Evolutionary conservation across 305 asterid species (phyloP), one percentile per base, ranked within the genome.

Genomic region (Caryopteris hybrid): DNA sequence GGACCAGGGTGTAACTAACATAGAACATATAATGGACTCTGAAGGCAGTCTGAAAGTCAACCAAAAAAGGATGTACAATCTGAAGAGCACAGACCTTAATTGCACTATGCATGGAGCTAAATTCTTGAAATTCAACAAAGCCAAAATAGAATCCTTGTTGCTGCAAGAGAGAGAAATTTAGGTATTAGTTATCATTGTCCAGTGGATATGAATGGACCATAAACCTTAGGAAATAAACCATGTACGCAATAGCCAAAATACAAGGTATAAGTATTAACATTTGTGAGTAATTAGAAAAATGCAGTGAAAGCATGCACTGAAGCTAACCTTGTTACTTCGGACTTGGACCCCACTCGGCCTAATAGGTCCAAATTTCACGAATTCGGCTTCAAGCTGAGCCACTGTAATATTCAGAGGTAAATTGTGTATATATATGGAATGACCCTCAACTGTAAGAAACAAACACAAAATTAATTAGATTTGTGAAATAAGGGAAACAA

Each of bases 121-220:
- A 62, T 12, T 80, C 82, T 71, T 66, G 85, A 81, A 85, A 89
- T 68, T 89, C 95, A 71, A 89, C 96, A 79, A 89, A 89, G 47
- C 95, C 96, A 61, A 84, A 89, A 84, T 88, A 85, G 72, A 79
- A 85, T 36, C 85, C 88, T 51, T 85, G 92, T 71, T 71, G 88
- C 90, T 89, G 78, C 74, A 77, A 64, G 76, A 38, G 55, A 57
- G 68, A 36, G n/a, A 55, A 50, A 21, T 29, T n/a, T 25, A 50
- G 56, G 51, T 18, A 14, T 47, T 36, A 39, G 22, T 4, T 51
- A 47, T 52, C 54, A 62, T 31, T n/a, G 39, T 23, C 53, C 23
- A 27, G 23, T 61, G 23, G 39, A 61, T 25, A 31, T 7, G 17
- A 61, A 23, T 42, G 55, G 27, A 42, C 41, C 20, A 33, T n/a